Base-by-base conservation (phyloP, 495 filamentous ascomycete genomes). In the Opeltia flavorubescens region DNA sequence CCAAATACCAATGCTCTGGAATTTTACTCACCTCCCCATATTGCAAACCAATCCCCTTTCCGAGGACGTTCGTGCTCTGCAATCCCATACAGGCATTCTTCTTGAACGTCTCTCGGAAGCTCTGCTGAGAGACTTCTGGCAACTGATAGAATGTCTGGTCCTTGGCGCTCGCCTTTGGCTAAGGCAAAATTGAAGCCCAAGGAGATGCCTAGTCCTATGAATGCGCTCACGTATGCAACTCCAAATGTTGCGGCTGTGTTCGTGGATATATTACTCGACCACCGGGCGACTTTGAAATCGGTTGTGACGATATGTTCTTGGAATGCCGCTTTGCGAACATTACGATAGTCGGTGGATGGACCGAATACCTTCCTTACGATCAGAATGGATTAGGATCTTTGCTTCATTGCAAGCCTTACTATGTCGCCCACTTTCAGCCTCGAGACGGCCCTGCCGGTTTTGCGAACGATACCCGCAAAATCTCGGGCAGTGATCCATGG, bases 401-500 rank as follows among this genome's bases (percentile, higher is more conserved):
- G 5, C n/a, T 12, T 6, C 24, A 9, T 2, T 13, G 8, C 23
- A 33, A 7, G 18, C 42, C 59, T 30, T 51, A 68, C 78, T 35
- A 68, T 59, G 44, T 82, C 77, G 23, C 76, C 73, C 24, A 63
- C 56, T 33, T 64, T 62, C 23, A 81, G 57, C 27, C 75, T 66
- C 0, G 70, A 66, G 8, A 56, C 47, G 4, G 56, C 49, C 18
- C 61, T 59, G 2, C 68, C 58, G 1, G 65, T 65, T 50, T 72
- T 63, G 13, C 77, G 59, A 5, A 84, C 71, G 9, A 67, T 63
- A 13, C 80, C 80, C 2, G 75, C 74, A 8, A 78, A 58, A 48
- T 83, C 79, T 18, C 80, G 67, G 9, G 80, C 80, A 46, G 76
- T 75, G 36, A 84, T 74, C 68, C 79, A 82, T 5, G 80, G 79